Conservation (phyloP, 2,329 filamentous ascomycete species). For the Fusarium goolgardi region DNA sequence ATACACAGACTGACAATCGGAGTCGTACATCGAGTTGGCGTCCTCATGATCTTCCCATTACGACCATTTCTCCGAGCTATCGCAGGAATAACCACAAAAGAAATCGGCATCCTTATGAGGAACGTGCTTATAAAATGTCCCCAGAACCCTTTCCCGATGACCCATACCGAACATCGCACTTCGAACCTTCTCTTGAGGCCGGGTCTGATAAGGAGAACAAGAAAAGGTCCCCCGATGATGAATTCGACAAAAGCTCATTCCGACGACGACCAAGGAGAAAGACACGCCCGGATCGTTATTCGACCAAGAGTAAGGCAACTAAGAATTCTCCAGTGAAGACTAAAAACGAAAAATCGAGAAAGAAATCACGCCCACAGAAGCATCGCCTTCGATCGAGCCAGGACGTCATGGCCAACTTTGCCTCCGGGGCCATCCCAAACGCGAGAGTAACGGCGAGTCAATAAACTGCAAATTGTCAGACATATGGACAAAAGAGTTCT, state of each 20-base stretch:
- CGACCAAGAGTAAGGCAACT: slow-evolving; percentile 50
- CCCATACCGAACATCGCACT: not conserved
- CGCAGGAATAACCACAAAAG: not conserved
- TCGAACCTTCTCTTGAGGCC: not conserved
- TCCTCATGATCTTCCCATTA: slow-evolving; percentile 19
- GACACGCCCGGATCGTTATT: slow-evolving; percentile 67
- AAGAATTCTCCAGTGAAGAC: slow-evolving; percentile 13
- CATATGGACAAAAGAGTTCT: not conserved
- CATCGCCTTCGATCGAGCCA: slow-evolving; percentile 53
- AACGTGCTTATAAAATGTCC: not conserved
- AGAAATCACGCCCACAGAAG: slow-evolving; percentile 36
- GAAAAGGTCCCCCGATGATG: slow-evolving; percentile 5
- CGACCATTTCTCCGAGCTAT: not conserved
- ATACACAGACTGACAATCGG: not conserved
- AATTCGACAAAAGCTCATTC: slow-evolving; percentile 48
- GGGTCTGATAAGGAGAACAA: slow-evolving; percentile 17
- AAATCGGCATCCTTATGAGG: not conserved
- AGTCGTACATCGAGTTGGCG: slow-evolving; percentile 6
- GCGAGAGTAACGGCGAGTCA: slow-evolving; percentile 49
- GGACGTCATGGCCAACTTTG: slow-evolving; percentile 67
- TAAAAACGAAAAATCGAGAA: slow-evolving; percentile 7
- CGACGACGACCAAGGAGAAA: slow-evolving; percentile 66
- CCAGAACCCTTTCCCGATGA: slow-evolving; percentile 1
- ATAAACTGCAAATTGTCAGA: not conserved
- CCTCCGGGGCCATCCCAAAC: slow-evolving; percentile 63